Evolutionary conservation across 306 rosid species (phyloP), one percentile per base, ranked within the genome.

Genomic region (Gillenia trifoliata): DNA sequence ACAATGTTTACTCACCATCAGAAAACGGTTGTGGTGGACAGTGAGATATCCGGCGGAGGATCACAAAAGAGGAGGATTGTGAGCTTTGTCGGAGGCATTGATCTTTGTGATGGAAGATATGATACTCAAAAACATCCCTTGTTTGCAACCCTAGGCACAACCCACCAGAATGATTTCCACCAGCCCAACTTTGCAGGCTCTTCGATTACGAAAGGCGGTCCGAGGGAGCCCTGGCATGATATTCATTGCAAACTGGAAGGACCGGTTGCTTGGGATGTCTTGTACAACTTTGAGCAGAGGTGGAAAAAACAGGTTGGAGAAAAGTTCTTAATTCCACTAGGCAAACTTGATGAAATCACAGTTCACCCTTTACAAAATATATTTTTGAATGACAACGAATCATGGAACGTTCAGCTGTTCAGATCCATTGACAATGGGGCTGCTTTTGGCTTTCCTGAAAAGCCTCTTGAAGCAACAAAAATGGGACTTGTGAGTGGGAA

Each of bases 171-270:
- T 55, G 96, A 91, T 81, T 94, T 94, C 74, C 97, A 94, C 70
- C 98, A 91, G 66, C 98, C 93, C 0, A 91, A 88, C 57, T 91
- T 94, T 68, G 52, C 87, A 0, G 88, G 86, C 1, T 83, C 96
- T 81, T 91, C 95, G 0, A 86, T 89, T 13, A 73, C 83, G 15
- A 91, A 91, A 82, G 93, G 98, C 8, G 96, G 97, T 79, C 98
- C 98, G 20, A 85, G 93, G 81, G 97, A 91, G 83, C 98, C 97
- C 7, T 91, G 98, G 96, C 96, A 94, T 85, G 98, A 94, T 63
- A 87, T 91, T 74, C 97, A 94, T 54, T 87, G 97, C 84, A 80
- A 77, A 57, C 79, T 93, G 28, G 96, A 91, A 85, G 98, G 97
- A 3, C 81, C 84, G 2, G 72, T 85, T 76, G 97, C 98, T 64